Base-by-base conservation (phyloP, 306 rosid genomes). In the Prunus armeniaca region DNA sequence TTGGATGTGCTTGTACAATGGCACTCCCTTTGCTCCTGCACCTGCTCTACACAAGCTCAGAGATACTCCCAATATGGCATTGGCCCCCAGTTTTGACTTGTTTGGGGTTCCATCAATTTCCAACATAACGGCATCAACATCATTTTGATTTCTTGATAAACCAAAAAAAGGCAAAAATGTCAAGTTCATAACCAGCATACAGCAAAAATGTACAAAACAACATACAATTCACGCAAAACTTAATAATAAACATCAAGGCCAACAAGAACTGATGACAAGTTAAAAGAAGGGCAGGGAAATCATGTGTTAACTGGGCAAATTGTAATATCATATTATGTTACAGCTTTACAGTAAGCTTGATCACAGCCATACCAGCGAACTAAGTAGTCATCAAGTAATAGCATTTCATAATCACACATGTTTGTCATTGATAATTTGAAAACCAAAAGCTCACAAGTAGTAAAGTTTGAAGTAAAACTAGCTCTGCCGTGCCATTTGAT, bases 51-150 rank as follows among this genome's bases (percentile, higher is more conserved):
- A 95, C 47, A 92, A 87, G 54, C 99, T 91, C 73, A 92, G 85
- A 6, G 97, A 95, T 74, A 95, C 97, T 86, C 99, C 99, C 83
- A 95, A 78, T 71, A 95, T 90, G 69, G 99, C 99, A 90, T 96
- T 96, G 52, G 99, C 99, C 77, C 99, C 98, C 25, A 96, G 82
- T 68, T 96, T 91, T 6, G 98, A 89, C 87, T 96, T 96, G 92
- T 96, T 96, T 27, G 98, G 85, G 9, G 99, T 96, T 61, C 98
- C 99, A 72, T 96, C 99, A 50, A 96, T 91, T 73, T 96, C 98
- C 86, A 96, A 88, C 98, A 96, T 92, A 12, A 92, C 65, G 19
- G 96, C 90, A 82, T 96, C 99, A 60, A 96, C 96, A 30, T 88
- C 90, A 56, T 92, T 89, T 87, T 96, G 99, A 69, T 92, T 87